Conservation (phyloP, 225 moss, liverwort and hornwort species). For the Pseudoscleropodium purum region DNA sequence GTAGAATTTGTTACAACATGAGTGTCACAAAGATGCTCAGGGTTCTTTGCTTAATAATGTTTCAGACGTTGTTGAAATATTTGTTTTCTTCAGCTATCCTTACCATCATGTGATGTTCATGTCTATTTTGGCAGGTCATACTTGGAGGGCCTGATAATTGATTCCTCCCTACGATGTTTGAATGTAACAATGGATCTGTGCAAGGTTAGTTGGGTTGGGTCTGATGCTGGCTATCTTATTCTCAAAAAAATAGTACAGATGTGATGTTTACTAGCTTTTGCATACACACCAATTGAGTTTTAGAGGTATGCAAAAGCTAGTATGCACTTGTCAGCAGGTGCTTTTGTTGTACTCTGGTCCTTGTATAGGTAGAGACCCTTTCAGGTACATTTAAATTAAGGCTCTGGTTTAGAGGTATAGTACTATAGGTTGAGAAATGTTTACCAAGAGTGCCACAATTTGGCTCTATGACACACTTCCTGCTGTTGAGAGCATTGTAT, state of each 20-base stretch:
- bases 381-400: not conserved
- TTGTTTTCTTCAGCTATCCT: not conserved
- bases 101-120: not conserved
- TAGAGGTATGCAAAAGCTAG: not conserved
- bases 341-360: not conserved
- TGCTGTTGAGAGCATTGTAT: conserved; percentile 4
- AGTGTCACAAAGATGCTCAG: not conserved
- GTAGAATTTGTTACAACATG: not conserved
- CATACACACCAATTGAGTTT: not conserved
- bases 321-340: not conserved
- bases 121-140: conserved; percentile 15
- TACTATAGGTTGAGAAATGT: not conserved
- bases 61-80: not conserved
- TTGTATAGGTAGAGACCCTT: conserved; percentile 16
- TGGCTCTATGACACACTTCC: not conserved
- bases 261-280: not conserved
- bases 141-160: conserved; percentile 25
- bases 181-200: not conserved
- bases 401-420: not conserved
- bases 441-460: not conserved
- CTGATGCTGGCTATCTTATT: not conserved
- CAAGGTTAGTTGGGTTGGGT: not conserved
- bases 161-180: not conserved
- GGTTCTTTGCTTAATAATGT: not conserved
- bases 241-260: not conserved